Base-by-base conservation (phyloP, 1,284 basidiomycete genomes). In the Microbotryomycetes sp. region DNA sequence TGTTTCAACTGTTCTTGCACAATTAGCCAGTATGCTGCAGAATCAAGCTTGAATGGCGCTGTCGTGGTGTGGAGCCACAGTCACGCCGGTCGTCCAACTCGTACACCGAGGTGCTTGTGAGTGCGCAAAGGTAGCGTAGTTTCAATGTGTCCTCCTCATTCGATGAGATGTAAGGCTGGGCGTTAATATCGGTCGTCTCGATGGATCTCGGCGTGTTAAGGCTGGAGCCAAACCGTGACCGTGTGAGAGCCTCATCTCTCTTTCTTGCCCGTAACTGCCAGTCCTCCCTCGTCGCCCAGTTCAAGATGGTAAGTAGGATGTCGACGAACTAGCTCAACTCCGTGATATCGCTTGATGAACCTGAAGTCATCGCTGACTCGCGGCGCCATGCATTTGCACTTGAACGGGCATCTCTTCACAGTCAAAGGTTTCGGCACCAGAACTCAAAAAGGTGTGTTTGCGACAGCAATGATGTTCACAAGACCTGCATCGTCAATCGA, bases 361-460 rank as follows among this genome's bases (percentile, higher is more conserved):
- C 23, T 7, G 50, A n/a, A n/a, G 25, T 29, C n/a, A 42, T 42
- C 19, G 26, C 50, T 4, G 7, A 32, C 49, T 30, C 26, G 16
- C n/a, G 26, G 36, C 12, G 26, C 23, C 52, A 12, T 16, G 30
- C 54, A 36, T 54, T 22, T 23, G 29, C 22, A 15, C 32, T 12
- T 6, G n/a, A 12, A 1, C 28, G 23, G 22, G 12, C 6, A n/a
- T 32, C 25, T 1, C 26, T n/a, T 4, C 4, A 9, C 31, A 51
- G 67, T 63, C 60, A 29, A 69, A 69, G 51, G 61, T 64, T 28
- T 32, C 58, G 23, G 47, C 63, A 46, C 67, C 67, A 29, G 67
- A 69, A 49, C 60, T 69, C 45, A 69, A 67, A 52, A 69, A 69
- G 67, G 67, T 69, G 3, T 19, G 59, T 25, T 19, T 25, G 7